These are phyloP conservation scores for Geotrichum macrosporum DNA, from an alignment of 1,139 yeast genomes.

Conservation along the genomic window DNA sequence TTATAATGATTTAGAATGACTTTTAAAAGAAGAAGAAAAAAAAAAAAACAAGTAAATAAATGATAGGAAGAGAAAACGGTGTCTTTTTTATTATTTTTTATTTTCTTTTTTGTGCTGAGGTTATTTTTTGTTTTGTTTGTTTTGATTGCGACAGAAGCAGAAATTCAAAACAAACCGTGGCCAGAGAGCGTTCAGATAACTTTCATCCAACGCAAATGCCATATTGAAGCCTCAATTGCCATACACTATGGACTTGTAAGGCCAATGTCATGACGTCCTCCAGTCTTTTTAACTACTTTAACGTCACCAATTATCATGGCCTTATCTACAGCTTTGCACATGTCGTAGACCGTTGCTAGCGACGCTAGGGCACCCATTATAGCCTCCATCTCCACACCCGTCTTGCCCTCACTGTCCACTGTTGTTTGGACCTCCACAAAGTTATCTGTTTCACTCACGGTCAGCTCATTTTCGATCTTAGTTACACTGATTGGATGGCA, in stretches of 20 bases:
- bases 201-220: too few species aligned
- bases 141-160: conserved; percentile 4
- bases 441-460: too few species aligned
- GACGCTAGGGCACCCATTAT: too few species aligned
- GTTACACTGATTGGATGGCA: too few species aligned
- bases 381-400: too few species aligned
- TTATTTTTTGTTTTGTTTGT: conserved; percentile 5
- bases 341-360: conserved; percentile 48
- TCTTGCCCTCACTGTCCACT: too few species aligned
- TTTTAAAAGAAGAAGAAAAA: background rate
- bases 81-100: background rate
- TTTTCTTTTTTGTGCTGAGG: conserved; percentile 1
- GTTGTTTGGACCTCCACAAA: too few species aligned
- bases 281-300: conserved; percentile 36
- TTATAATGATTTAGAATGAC: background rate
- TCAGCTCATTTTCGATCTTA: too few species aligned
- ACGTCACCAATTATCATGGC: conserved; percentile 42
- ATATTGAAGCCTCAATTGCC: too few species aligned
- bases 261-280: too few species aligned
- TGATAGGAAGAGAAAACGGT: background rate
- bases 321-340: conserved; percentile 54
- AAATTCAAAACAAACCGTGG: conserved; percentile 5
- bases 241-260: too few species aligned
- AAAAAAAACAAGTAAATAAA: background rate
- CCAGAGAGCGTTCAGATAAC: too few species aligned